A percentile compares a stretch with the other conserved stretches of the same genome.
phyloP scores from a whole-genome alignment of 192 early-diverging fungal species.

The Coemansia reversa region DNA sequence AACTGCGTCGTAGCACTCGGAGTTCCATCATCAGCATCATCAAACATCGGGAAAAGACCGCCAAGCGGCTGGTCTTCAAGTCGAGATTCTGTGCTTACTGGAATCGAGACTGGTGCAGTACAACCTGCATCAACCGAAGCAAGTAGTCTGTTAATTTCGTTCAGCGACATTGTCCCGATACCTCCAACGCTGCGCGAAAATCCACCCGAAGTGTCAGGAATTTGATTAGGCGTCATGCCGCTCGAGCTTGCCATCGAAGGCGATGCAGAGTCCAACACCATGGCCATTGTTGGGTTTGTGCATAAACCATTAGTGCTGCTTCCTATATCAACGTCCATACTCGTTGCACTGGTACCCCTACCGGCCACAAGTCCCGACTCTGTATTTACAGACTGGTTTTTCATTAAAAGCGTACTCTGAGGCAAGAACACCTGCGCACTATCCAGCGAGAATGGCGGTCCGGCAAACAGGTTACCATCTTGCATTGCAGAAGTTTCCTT shows the following conservation, averaged over 20 bases:
- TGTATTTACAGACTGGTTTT: constrained; percentile 1
- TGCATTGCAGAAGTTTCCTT: constrained; percentile 11
- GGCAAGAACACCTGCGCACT: constrained; percentile 6
- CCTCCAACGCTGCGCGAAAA: constrained; percentile 10
- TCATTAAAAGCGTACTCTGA: background rate
- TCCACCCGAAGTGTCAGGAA: constrained; percentile 17
- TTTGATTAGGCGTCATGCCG: constrained; percentile 27
- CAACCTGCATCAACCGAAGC: constrained; percentile 13
- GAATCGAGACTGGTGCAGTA: background rate
- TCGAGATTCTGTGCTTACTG: background rate
- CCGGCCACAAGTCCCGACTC: background rate
- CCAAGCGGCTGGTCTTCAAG: background rate
- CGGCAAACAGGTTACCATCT: background rate
- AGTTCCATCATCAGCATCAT: background rate
- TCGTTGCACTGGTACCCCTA: background rate
- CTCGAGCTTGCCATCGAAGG: constrained; percentile 32
- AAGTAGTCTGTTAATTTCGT: constrained; percentile 20
- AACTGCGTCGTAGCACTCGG: background rate
- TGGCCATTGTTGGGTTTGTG: background rate
- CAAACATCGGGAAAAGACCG: constrained; percentile 7
- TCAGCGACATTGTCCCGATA: constrained; percentile 7
- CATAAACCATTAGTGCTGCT: constrained; percentile 2
- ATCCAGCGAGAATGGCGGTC: constrained; percentile 5
- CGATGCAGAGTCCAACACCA: constrained; percentile 24
- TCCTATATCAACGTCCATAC: constrained; percentile 12